phyloP scores from a whole-genome alignment of 2,329 filamentous ascomycete species.

The Monosporascus sp. region DNA sequence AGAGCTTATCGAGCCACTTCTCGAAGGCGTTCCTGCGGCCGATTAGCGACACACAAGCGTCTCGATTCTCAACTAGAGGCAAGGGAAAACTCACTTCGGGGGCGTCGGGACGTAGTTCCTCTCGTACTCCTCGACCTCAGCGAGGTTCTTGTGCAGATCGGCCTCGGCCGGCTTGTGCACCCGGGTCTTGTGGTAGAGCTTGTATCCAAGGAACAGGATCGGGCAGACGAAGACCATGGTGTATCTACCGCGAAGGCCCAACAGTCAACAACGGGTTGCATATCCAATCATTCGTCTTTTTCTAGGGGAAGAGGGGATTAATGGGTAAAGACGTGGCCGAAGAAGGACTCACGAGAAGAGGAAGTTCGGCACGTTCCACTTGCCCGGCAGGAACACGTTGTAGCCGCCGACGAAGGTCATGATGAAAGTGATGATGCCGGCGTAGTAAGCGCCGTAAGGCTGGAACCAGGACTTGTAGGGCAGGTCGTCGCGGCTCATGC shows the following conservation, averaged over 20 bases:
- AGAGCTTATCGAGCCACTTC: slow-evolving; percentile 21
- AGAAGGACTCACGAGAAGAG: slow-evolving; percentile 56
- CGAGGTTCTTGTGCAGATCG: slow-evolving; percentile 58
- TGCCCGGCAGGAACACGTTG: slow-evolving; percentile 64
- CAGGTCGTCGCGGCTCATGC: slow-evolving; percentile 60
- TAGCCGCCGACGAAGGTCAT: slow-evolving; percentile 77
- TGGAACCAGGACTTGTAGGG: slow-evolving; percentile 66
- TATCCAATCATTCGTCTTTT: neutral
- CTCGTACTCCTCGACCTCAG: slow-evolving; percentile 65
- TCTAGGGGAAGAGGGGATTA: neutral
- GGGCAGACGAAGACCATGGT: slow-evolving; percentile 70
- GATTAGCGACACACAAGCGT: no score
- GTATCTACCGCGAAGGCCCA: slow-evolving; percentile 40
- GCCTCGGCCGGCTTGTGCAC: slow-evolving; percentile 53
- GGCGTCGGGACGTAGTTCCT: slow-evolving; percentile 51
- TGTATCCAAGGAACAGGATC: slow-evolving; percentile 66
- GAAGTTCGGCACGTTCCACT: slow-evolving; percentile 67
- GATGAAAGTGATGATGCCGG: slow-evolving; percentile 55
- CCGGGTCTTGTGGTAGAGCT: slow-evolving; percentile 60
- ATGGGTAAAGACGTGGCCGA: neutral
- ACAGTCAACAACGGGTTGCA: no score
- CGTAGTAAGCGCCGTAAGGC: slow-evolving; percentile 68
- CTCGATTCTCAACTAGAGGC: no score
- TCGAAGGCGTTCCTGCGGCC: slow-evolving; percentile 14
- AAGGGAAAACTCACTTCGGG: slow-evolving; percentile 40